These are phyloP conservation scores for Porcisia deanei DNA, from an alignment of 208 protist genomes.

Conservation along the genomic window DNA sequence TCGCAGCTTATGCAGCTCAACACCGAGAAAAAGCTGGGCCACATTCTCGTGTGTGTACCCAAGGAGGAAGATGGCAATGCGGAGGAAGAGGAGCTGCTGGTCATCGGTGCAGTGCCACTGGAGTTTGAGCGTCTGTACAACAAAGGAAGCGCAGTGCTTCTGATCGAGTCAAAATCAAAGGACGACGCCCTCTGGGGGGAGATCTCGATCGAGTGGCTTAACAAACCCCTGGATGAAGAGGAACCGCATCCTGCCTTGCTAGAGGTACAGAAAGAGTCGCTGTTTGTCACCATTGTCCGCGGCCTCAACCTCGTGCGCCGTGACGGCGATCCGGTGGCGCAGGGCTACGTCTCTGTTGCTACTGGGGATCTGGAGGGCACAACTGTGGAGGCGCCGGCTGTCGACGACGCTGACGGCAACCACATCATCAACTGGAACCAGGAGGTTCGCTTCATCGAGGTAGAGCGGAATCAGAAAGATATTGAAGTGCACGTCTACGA, in stretches of 20 bases:
- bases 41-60: conserved; percentile 84
- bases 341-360: conserved; percentile 61
- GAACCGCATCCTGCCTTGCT: conserved; percentile 32
- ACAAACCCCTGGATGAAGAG: conserved; percentile 45
- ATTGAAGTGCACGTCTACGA: conserved; percentile 72
- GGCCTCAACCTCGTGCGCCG: conserved; percentile 65
- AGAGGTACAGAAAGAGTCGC: conserved; percentile 59
- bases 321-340: conserved; percentile 39
- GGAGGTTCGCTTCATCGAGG: conserved; percentile 87
- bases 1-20: conserved; percentile 84
- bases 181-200: conserved; percentile 89
- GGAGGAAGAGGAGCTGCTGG: conserved; percentile 84
- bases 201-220: conserved; percentile 83
- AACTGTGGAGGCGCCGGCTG: conserved; percentile 56
- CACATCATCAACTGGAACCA: conserved; percentile 84
- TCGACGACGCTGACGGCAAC: conserved; percentile 42
- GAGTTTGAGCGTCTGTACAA: conserved; percentile 86
- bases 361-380: conserved; percentile 77
- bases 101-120: conserved; percentile 84
- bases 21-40: conserved; percentile 87
- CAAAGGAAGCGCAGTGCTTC: conserved; percentile 75
- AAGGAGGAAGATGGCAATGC: conserved; percentile 51
- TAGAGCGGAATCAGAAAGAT: conserved; percentile 40
- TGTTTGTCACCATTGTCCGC: conserved; percentile 81
- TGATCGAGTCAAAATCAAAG: conserved; percentile 88